Evolutionary conservation across 768 basidiomycete species (phyloP).

Genomic region (Boletus tomentosulus): DNA sequence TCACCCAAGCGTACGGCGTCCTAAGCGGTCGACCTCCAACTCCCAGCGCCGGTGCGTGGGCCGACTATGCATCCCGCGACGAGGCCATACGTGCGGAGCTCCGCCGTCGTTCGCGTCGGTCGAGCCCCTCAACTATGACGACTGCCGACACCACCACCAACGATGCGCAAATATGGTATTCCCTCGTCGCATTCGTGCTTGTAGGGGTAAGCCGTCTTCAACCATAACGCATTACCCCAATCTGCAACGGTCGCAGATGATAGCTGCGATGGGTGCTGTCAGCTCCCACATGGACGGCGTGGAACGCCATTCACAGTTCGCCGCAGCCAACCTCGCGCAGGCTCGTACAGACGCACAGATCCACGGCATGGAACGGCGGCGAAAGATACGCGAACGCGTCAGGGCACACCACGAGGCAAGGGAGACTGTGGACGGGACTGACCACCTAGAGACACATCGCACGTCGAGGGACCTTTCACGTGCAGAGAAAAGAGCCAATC

Average conservation of each 20-base stretch:
- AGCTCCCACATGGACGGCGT: constrained; percentile 34
- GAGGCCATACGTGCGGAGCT: constrained; percentile 52
- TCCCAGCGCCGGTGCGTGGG: not conserved
- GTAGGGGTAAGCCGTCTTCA: constrained; percentile 15
- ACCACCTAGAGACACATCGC: not conserved
- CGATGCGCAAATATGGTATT: constrained; percentile 9
- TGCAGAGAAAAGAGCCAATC: not conserved
- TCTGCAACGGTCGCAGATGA: constrained; percentile 1
- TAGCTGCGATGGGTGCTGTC: constrained; percentile 1
- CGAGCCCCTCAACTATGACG: constrained; percentile 25
- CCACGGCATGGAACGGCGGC: constrained; percentile 50
- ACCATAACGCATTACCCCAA: too few species aligned
- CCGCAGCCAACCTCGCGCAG: constrained; percentile 53
- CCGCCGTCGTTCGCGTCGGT: constrained; percentile 38
- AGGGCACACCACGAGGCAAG: constrained; percentile 26
- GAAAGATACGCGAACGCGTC: constrained; percentile 48
- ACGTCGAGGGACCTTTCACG: not conserved
- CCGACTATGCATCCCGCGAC: constrained; percentile 18
- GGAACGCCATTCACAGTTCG: constrained; percentile 42
- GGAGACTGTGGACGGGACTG: not conserved
- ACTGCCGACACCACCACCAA: not conserved
- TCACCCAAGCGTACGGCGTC: constrained; percentile 60
- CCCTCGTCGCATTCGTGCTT: constrained; percentile 9
- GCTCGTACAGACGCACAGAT: constrained; percentile 56
- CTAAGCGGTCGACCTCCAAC: constrained; percentile 13